These are phyloP conservation scores for Bruguiera gymnorhiza DNA, from an alignment of 345 rosid genomes.

Conservation along the genomic window DNA sequence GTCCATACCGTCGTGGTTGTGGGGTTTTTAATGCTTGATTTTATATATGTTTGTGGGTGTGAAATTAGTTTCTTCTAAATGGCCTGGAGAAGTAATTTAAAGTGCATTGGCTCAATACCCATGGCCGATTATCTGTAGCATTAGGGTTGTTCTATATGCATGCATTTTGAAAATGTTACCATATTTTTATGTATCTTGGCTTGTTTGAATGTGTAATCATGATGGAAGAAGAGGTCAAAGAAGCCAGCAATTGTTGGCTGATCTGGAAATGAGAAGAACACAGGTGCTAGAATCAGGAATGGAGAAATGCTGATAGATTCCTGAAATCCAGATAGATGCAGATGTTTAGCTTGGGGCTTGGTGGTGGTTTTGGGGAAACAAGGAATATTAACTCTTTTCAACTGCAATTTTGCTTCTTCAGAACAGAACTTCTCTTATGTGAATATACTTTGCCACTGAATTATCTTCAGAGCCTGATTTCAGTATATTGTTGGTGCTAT, in stretches of 20 bases:
- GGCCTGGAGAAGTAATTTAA: background rate
- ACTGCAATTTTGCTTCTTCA: background rate
- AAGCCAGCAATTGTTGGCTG: background rate
- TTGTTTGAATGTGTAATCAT: background rate
- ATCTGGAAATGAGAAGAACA: background rate
- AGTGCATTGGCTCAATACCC: background rate
- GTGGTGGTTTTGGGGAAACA: background rate
- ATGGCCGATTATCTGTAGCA: background rate
- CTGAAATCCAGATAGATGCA: background rate
- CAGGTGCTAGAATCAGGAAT: background rate
- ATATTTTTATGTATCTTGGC: background rate
- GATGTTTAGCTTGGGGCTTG: background rate
- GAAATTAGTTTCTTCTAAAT: background rate
- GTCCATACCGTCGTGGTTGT: background rate
- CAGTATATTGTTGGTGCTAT: background rate
- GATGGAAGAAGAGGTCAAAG: background rate
- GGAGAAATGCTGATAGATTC: background rate
- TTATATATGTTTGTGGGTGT: background rate
- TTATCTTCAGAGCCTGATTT: background rate
- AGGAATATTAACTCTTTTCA: background rate
- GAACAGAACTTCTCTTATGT: background rate
- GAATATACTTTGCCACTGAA: too few species aligned
- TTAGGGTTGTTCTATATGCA: background rate
- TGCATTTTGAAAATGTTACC: too few species aligned
- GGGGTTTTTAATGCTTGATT: background rate